Evolutionary conservation across 148 eudicot genomes (phyloP).

Genomic region (Drosera capensis): DNA sequence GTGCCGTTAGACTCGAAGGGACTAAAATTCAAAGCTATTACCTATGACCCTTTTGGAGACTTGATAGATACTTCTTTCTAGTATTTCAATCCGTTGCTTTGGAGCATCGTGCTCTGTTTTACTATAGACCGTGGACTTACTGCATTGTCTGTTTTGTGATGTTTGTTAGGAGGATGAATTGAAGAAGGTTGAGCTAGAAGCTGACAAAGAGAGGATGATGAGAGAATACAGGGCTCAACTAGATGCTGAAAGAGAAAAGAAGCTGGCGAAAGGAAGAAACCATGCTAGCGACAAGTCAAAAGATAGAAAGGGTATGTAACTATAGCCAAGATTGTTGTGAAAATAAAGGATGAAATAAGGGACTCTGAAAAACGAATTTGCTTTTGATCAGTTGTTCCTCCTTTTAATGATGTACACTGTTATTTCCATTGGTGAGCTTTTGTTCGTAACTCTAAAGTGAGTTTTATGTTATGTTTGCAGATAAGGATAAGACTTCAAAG

Average conservation of each 20-base stretch:
- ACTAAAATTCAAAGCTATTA: too few species aligned
- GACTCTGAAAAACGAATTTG: too few species aligned
- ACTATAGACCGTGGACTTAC: neutral
- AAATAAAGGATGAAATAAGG: neutral
- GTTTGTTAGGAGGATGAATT: conserved; percentile 69
- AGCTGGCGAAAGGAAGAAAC: conserved; percentile 87
- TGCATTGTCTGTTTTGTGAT: conserved; percentile 5
- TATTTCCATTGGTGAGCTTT: neutral
- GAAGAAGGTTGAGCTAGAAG: conserved; percentile 84
- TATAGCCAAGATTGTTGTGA: neutral
- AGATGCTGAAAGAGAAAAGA: conserved; percentile 91
- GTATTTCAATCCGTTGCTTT: too few species aligned
- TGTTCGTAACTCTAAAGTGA: conserved; percentile 4
- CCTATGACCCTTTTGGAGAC: too few species aligned
- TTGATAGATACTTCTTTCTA: too few species aligned
- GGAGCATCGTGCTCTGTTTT: conserved; percentile 2
- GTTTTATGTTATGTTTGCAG: conserved; percentile 35
- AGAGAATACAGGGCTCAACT: conserved; percentile 84
- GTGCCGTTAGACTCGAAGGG: neutral
- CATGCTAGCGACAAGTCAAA: conserved; percentile 69
- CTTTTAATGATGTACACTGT: too few species aligned
- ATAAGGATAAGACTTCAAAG: conserved; percentile 70
- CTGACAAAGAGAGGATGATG: conserved; percentile 98
- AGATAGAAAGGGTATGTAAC: conserved; percentile 45
- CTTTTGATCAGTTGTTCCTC: too few species aligned